Evolutionary conservation across 805 yeast species (phyloP).

Genomic region (Yarrowia phangngaensis): DNA sequence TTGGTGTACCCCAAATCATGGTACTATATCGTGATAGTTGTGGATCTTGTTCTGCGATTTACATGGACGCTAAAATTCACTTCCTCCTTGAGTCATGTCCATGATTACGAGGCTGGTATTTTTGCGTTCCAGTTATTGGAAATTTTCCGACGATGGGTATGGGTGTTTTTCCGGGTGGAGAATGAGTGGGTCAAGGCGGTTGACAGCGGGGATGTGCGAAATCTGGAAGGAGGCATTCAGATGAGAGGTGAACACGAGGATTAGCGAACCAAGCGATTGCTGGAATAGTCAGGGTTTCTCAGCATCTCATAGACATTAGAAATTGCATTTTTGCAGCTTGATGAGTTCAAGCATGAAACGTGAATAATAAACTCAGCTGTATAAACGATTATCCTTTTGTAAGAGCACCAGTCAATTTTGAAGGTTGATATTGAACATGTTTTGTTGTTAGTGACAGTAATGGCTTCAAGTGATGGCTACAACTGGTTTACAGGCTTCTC

Average conservation of each 20-base stretch:
- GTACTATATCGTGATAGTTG: slow-evolving; percentile 55
- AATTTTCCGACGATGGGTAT: slow-evolving; percentile 76
- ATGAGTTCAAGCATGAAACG: too few relatives aligned
- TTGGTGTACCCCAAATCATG: slow-evolving; percentile 36
- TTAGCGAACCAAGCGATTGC: slow-evolving; percentile 1
- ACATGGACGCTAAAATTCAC: slow-evolving; percentile 66
- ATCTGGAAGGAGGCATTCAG: slow-evolving; percentile 7
- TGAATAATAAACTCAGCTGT: too few relatives aligned
- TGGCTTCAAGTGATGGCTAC: too few relatives aligned
- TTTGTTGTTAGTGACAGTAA: too few relatives aligned
- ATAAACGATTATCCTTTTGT: too few relatives aligned
- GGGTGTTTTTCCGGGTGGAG: slow-evolving; percentile 85
- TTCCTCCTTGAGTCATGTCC: slow-evolving; percentile 37
- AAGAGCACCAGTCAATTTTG: too few relatives aligned
- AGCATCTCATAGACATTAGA: too few relatives aligned
- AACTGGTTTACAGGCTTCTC: too few relatives aligned
- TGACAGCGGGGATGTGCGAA: slow-evolving; percentile 1
- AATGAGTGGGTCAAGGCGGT: slow-evolving; percentile 52
- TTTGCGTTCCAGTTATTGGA: slow-evolving; percentile 70
- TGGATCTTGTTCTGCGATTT: slow-evolving; percentile 67
- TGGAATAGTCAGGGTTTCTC: too few relatives aligned
- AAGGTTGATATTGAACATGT: too few relatives aligned
- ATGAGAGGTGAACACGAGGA: slow-evolving; percentile 20
- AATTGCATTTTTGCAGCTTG: too few relatives aligned
- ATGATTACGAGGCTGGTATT: slow-evolving; percentile 51